Evolutionary conservation across 2,329 filamentous ascomycete species (phyloP).

Genomic region (Paraphoma sp.): DNA sequence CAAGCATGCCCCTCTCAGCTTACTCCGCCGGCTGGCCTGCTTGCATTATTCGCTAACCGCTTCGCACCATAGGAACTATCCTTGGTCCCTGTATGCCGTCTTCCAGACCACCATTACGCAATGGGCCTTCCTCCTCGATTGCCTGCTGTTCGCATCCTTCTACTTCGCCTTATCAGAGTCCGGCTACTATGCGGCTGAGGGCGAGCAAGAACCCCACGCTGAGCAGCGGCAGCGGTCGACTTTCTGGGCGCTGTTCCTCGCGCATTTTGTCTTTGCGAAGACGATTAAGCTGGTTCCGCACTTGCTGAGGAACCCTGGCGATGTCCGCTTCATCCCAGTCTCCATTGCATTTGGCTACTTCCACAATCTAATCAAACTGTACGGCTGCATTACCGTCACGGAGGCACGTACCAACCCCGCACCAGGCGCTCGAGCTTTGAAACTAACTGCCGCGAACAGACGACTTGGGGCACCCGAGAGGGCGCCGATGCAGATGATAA

Average conservation of each 20-base stretch:
- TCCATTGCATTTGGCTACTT: constrained; percentile 92
- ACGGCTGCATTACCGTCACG: constrained; percentile 75
- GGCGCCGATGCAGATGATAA: constrained; percentile 79
- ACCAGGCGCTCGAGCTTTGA: constrained; percentile 25
- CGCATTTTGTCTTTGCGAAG: constrained; percentile 76
- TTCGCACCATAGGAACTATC: constrained; percentile 71
- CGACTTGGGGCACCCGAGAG: constrained; percentile 92
- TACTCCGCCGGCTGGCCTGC: constrained; percentile 23
- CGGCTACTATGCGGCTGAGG: constrained; percentile 34
- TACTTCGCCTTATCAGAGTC: constrained; percentile 39
- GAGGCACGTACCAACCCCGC: constrained; percentile 41
- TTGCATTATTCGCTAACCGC: constrained; percentile 30
- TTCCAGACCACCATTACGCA: constrained; percentile 93
- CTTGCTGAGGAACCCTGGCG: constrained; percentile 82
- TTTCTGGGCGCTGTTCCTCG: constrained; percentile 42
- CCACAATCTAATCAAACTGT: constrained; percentile 90
- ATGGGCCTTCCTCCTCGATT: constrained; percentile 80
- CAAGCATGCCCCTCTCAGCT: constrained; percentile 38
- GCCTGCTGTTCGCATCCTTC: constrained; percentile 47
- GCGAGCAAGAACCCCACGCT: constrained; percentile 18
- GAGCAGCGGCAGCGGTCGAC: constrained; percentile 32
- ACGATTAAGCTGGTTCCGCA: constrained; percentile 89
- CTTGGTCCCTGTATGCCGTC: constrained; percentile 92
- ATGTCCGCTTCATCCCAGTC: constrained; percentile 80
- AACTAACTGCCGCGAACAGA: constrained; percentile 61